Conservation (phyloP, 495 filamentous ascomycete species). For the Penicillium atrosanguineum region DNA sequence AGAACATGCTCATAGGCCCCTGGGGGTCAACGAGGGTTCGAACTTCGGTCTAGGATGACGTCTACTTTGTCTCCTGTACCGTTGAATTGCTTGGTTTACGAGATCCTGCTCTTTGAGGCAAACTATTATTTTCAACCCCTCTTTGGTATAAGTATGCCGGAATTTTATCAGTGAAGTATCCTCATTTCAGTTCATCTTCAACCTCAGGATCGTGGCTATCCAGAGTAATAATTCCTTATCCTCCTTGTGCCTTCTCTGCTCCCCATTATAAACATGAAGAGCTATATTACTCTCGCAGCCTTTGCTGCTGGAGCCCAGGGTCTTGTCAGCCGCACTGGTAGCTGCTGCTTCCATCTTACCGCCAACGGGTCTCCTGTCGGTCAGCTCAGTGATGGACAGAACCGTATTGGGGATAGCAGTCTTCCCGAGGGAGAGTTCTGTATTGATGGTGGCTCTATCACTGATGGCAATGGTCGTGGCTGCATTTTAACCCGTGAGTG, state of each 20-base stretch:
- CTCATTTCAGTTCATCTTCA: not conserved
- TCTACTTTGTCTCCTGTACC: slow-evolving; percentile 1
- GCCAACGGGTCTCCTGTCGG: slow-evolving; percentile 45
- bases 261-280: slow-evolving; percentile 25
- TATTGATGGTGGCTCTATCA: slow-evolving; percentile 45
- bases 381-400: slow-evolving; percentile 53
- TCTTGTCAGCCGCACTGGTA: slow-evolving; percentile 27
- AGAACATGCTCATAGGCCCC: not conserved
- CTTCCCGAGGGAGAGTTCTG: slow-evolving; percentile 38
- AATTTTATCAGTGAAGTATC: not conserved
- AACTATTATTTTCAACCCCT: not conserved
- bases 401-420: slow-evolving; percentile 44
- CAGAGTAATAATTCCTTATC: not conserved
- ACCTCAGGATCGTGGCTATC: not conserved
- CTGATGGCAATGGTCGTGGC: slow-evolving; percentile 50
- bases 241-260: not conserved
- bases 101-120: not conserved
- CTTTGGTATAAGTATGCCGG: not conserved
- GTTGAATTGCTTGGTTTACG: not conserved
- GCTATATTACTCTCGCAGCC: slow-evolving; percentile 27
- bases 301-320: slow-evolving; percentile 35
- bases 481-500: slow-evolving; percentile 54
- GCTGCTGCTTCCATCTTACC: slow-evolving; percentile 49
- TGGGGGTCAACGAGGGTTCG: not conserved
- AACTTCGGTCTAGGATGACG: not conserved